Conservation (phyloP, 306 rosid species). For the Gastrolobium villosum region DNA sequence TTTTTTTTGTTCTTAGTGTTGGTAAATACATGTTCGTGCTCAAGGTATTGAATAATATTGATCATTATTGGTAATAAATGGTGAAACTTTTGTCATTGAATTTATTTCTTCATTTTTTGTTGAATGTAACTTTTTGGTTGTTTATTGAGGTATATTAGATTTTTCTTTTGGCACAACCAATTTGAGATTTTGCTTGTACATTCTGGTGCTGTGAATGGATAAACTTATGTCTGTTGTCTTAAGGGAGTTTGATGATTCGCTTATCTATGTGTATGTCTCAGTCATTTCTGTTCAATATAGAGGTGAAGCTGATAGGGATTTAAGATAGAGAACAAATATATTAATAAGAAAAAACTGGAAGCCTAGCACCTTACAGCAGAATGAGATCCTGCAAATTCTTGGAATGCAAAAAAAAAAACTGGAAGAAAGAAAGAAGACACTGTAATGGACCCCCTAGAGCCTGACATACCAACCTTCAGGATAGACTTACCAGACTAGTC, state of each 20-base stretch:
- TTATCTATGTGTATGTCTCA: not conserved
- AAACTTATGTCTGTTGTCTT: conserved; percentile 29
- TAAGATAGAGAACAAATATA: no score
- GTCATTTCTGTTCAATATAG: conserved; percentile 30
- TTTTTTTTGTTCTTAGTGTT: not conserved
- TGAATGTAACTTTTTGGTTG: not conserved
- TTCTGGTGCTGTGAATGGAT: conserved; percentile 9
- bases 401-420: no score
- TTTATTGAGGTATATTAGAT: conserved; percentile 10
- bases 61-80: conserved; percentile 32
- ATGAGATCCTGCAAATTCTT: no score
- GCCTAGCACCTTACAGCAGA: no score
- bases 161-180: not conserved
- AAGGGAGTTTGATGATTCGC: conserved; percentile 3
- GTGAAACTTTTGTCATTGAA: not conserved
- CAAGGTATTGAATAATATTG: not conserved
- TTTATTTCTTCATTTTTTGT: not conserved
- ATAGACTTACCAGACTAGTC: not conserved
- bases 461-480: no score
- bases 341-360: no score
- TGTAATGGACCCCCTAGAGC: no score
- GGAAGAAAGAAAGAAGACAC: no score
- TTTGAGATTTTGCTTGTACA: conserved; percentile 1
- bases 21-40: conserved; percentile 12
- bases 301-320: not conserved